These are phyloP conservation scores for Salix purpurea DNA, from an alignment of 345 rosid species.

Conservation along the genomic window DNA sequence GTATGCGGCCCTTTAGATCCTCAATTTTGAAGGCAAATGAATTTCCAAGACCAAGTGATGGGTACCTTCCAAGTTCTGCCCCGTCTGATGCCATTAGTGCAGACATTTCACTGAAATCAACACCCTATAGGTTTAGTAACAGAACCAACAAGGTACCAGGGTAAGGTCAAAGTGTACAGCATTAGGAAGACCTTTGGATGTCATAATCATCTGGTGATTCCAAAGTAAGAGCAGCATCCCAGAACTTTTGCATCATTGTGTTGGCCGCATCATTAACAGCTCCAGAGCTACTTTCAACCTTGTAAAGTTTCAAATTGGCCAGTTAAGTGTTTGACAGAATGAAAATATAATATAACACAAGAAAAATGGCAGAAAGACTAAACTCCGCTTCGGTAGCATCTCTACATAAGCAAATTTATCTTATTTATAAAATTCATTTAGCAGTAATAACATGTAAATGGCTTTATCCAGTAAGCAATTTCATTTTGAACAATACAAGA, in stretches of 20 bases:
- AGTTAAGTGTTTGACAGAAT: neutral
- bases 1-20: constrained; percentile 85
- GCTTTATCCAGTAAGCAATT: neutral
- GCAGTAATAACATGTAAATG: neutral
- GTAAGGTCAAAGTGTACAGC: constrained; percentile 9
- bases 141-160: constrained; percentile 9
- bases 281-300: constrained; percentile 87
- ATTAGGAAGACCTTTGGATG: constrained; percentile 60
- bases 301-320: constrained; percentile 9
- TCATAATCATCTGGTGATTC: constrained; percentile 91
- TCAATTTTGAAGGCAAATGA: constrained; percentile 80
- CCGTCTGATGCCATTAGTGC: constrained; percentile 64
- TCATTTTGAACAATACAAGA: neutral
- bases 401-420: neutral
- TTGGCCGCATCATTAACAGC: constrained; percentile 85
- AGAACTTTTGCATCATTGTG: constrained; percentile 98
- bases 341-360: neutral
- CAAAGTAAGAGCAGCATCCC: constrained; percentile 94
- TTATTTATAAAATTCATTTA: neutral
- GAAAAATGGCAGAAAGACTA: neutral
- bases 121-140: constrained; percentile 19
- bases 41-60: constrained; percentile 74
- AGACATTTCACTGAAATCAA: constrained; percentile 73
- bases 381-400: neutral
- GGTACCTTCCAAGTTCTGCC: constrained; percentile 59